These are phyloP conservation scores for Colletotrichum liaoningense DNA, from an alignment of 2,329 filamentous ascomycete genomes.

Conservation along the genomic window DNA sequence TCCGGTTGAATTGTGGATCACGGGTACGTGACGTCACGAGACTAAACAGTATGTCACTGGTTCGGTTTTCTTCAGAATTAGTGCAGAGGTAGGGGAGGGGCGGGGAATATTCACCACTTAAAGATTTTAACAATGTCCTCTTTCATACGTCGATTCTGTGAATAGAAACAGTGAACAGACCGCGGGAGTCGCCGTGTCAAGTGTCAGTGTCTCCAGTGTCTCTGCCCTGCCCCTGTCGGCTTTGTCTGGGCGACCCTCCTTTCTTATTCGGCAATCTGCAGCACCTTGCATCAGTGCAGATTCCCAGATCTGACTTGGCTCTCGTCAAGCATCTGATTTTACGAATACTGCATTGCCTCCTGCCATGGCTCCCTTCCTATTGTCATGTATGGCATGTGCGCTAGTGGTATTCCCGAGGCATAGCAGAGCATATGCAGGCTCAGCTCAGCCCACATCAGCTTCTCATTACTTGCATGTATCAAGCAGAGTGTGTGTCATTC, in stretches of 20 bases:
- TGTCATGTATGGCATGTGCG: constrained; percentile 15
- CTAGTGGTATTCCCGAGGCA: constrained; percentile 4
- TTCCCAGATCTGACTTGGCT: not conserved
- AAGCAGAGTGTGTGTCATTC: not conserved
- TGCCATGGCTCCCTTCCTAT: not conserved
- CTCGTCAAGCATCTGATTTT: constrained; percentile 5
- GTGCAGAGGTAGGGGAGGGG: not conserved
- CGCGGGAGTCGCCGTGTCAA: not conserved
- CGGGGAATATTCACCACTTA: not conserved
- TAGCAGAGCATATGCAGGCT: not conserved
- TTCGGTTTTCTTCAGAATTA: not conserved
- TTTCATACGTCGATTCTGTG: not conserved
- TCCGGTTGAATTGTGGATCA: constrained; percentile 2
- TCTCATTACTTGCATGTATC: not conserved
- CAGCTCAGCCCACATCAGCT: not conserved
- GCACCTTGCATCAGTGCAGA: not conserved
- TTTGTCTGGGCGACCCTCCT: constrained; percentile 5
- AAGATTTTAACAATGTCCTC: not conserved
- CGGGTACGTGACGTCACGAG: not conserved
- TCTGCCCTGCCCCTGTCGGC: not conserved
- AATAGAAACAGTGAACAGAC: not conserved
- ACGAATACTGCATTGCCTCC: not conserved
- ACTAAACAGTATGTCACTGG: not conserved
- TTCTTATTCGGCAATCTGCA: constrained; percentile 16
- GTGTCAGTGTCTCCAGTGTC: not conserved